A percentile compares a stretch with the other conserved stretches of the same genome.
phyloP scores from a whole-genome alignment of 257 asterid species.

The Solanum peruvianum region DNA sequence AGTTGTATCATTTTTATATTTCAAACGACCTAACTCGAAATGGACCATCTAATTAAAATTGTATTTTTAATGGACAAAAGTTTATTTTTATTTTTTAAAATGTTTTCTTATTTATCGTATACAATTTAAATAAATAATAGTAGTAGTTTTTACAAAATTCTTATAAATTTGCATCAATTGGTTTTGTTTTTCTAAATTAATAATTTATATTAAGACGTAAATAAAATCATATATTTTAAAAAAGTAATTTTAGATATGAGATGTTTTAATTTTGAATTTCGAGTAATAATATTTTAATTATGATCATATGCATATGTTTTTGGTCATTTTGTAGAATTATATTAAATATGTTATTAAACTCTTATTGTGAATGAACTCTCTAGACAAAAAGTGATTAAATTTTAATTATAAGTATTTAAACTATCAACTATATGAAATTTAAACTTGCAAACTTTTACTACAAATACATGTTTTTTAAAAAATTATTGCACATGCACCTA shows the following conservation, averaged over 20 bases:
- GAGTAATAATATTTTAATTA: neutral
- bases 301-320: fast-evolving
- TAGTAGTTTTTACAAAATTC: neutral
- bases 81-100: neutral
- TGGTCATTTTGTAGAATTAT: too few relatives aligned
- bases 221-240: neutral
- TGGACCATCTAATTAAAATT: neutral
- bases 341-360: too few relatives aligned
- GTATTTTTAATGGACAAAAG: neutral
- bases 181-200: neutral
- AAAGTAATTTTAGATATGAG: neutral
- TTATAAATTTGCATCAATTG: neutral
- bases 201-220: neutral
- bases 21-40: neutral
- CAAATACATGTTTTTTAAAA: neutral
- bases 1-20: neutral
- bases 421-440: too few relatives aligned
- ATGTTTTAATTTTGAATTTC: neutral
- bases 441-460: neutral
- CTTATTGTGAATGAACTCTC: too few relatives aligned
- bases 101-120: neutral
- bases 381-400: too few relatives aligned
- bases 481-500: neutral
- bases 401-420: too few relatives aligned
- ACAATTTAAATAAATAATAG: neutral